Base-by-base conservation (phyloP, 805 yeast genomes). In the Metschnikowia orientalis region DNA sequence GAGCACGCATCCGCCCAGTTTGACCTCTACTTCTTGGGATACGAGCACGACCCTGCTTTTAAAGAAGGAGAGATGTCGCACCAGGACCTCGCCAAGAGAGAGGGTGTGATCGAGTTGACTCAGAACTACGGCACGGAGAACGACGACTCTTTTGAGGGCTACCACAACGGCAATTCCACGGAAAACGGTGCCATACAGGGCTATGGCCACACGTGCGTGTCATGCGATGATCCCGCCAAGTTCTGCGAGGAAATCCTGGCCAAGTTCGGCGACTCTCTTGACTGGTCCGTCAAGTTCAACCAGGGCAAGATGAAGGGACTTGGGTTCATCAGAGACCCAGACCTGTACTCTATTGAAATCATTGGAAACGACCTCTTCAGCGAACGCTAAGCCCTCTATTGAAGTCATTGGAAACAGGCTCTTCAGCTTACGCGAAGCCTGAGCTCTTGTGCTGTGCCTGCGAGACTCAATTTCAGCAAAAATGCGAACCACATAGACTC, bases 51-150 rank as follows among this genome's bases (percentile, higher is more conserved):
- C 33, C 48, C 63, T 8, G 55, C 49, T 8, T 67, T 61, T 48
- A 53, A 63, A 46, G 79, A 71, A 35, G 68, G 69, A 26, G 36
- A 50, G n/a, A 61, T 67, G 35, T 45, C 54, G 4, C 49, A 35
- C 20, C 43, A 34, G 2, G 46, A 48, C 3, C 71, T 67, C 45
- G 57, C 71, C 5, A 32, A 46, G 32, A 63, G 78, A 40, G 87
- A 85, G 55, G 80, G 90, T 13, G 61, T 92, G 8, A 58, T 92
- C 35, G 98, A 92, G 62, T 70, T 92, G 54, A 90, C 97, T 28
- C 90, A 87, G 64, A 92, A 92, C 65, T 90, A 87, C 81, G 98
- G 97, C 14, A 86, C 97, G 14, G 98, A 92, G 56, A 51, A 63
- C 13, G 95, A 90, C 41, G 69, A 72, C 11, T 69, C 71, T 4